phyloP scores from a whole-genome alignment of 257 asterid species.

The Oldenlandia corymbosa region DNA sequence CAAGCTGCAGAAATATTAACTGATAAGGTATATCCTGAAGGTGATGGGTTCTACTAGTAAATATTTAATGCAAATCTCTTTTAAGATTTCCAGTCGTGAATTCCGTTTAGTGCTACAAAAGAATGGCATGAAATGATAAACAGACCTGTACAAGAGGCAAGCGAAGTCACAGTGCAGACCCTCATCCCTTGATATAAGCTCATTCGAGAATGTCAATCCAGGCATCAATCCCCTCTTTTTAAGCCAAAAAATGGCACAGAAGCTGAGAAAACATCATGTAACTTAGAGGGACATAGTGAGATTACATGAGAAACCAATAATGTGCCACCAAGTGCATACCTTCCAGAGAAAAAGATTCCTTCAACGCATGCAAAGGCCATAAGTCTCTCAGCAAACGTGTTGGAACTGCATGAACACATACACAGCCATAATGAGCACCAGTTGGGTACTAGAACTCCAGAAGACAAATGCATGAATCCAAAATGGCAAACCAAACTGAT shows the following conservation, averaged over 20 bases:
- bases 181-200: slow-evolving; percentile 79
- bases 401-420: slow-evolving; percentile 42
- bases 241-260: slow-evolving; percentile 82
- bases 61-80: background rate
- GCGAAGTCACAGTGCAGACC: slow-evolving; percentile 90
- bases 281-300: background rate
- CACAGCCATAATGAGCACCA: slow-evolving; percentile 1
- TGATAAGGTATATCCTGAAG: background rate
- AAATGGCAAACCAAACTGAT: background rate
- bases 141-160: slow-evolving; percentile 64
- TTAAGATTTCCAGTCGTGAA: background rate
- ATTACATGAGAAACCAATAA: background rate
- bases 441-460: background rate
- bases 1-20: slow-evolving; percentile 38
- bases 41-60: too few species aligned
- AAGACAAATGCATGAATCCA: background rate
- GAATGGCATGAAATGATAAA: background rate
- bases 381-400: slow-evolving; percentile 72
- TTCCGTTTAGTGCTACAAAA: background rate
- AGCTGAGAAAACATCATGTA: slow-evolving; percentile 35
- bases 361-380: slow-evolving; percentile 82
- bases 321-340: slow-evolving; percentile 33
- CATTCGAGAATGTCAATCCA: slow-evolving; percentile 79
- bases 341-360: slow-evolving; percentile 86
- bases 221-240: slow-evolving; percentile 83